Evolutionary conservation across 2,329 filamentous ascomycete genomes (phyloP).

Genomic region (Hymenotorrendiella dingleyae): DNA sequence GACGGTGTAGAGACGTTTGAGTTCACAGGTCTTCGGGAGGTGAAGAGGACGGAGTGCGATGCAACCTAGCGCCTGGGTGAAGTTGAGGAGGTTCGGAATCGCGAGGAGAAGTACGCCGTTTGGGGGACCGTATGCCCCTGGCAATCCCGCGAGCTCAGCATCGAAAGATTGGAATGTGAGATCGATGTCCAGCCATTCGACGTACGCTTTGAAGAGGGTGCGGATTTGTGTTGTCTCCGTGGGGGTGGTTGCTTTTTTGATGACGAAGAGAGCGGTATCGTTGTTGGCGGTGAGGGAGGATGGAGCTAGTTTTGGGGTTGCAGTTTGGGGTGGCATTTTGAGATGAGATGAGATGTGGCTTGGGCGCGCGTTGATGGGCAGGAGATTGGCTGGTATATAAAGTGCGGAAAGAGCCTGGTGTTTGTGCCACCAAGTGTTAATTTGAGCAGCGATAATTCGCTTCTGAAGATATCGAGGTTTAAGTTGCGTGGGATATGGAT

Average conservation of each 20-base stretch:
- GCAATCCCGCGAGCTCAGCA: conserved; percentile 44
- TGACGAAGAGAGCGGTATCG: too few species aligned
- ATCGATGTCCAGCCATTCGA: conserved; percentile 42
- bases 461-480: too few species aligned
- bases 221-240: conserved; percentile 37
- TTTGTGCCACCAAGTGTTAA: too few species aligned
- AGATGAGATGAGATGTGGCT: too few species aligned
- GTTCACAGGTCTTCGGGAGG: conserved; percentile 34
- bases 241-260: conserved; percentile 35
- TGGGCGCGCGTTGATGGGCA: too few species aligned
- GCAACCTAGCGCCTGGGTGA: conserved; percentile 38
- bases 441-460: too few species aligned
- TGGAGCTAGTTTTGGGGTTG: too few species aligned
- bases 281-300: too few species aligned
- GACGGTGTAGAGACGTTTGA: conserved; percentile 51
- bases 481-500: too few species aligned
- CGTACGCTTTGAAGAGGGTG: conserved; percentile 38
- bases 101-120: conserved; percentile 46
- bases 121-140: conserved; percentile 45
- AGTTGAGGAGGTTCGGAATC: background rate
- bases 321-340: too few species aligned
- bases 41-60: conserved; percentile 41
- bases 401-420: too few species aligned
- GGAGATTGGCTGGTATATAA: too few species aligned
- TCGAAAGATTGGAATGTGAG: conserved; percentile 52